Evolutionary conservation across 768 basidiomycete species (phyloP).

Genomic region (Rhodocollybia butyracea): DNA sequence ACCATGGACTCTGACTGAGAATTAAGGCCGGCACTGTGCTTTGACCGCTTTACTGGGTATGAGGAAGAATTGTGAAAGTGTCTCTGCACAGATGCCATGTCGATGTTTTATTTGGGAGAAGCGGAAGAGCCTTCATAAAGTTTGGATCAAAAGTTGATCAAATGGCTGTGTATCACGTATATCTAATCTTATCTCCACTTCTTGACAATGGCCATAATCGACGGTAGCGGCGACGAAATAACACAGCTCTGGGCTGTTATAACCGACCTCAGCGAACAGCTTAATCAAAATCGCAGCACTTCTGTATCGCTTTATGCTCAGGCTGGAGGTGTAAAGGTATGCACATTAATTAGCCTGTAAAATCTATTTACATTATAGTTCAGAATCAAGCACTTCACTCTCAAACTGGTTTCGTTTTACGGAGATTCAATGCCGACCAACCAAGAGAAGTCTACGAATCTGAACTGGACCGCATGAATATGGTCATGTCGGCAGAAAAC

Average conservation of each 20-base stretch:
- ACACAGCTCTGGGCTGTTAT: conserved; percentile 65
- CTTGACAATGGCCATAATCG: conserved; percentile 62
- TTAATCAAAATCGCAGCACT: conserved; percentile 72
- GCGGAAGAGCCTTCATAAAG: too few relatives aligned
- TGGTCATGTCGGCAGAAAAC: conserved; percentile 77
- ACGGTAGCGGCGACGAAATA: conserved; percentile 55
- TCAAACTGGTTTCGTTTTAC: conserved; percentile 10
- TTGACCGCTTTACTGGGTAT: neutral
- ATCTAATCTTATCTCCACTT: too few relatives aligned
- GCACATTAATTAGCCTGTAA: conserved; percentile 64
- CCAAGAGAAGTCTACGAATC: conserved; percentile 80
- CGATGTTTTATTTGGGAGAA: conserved; percentile 1
- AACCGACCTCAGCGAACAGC: conserved; percentile 78
- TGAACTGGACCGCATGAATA: conserved; percentile 88
- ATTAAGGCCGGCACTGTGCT: neutral
- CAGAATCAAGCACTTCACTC: conserved; percentile 24
- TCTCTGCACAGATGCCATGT: conserved; percentile 3
- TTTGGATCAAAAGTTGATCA: too few relatives aligned
- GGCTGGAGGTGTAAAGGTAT: conserved; percentile 77
- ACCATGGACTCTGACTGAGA: neutral
- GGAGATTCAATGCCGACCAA: conserved; percentile 10
- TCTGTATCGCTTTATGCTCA: conserved; percentile 72
- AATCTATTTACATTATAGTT: conserved; percentile 86
- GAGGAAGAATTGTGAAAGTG: neutral
- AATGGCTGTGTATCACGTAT: too few relatives aligned